A percentile compares a stretch with the other conserved stretches of the same genome.
These are phyloP conservation scores for Didymella segeticola DNA, from an alignment of 2,329 filamentous ascomycete species.

Conservation along the genomic window DNA sequence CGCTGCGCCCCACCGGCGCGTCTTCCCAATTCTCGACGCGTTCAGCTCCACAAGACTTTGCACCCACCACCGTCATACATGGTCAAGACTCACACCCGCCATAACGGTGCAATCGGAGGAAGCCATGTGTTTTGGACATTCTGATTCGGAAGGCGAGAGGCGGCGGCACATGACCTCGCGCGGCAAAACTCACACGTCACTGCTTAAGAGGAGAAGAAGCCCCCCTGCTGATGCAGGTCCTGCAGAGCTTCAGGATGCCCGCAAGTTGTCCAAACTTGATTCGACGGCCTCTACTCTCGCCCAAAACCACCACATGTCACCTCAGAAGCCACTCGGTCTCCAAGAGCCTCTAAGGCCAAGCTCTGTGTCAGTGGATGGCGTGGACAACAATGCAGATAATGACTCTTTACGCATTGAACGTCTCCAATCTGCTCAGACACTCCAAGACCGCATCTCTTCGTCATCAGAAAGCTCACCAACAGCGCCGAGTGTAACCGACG, in stretches of 20 bases:
- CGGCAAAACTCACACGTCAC: not conserved
- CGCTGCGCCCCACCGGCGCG: constrained; percentile 24
- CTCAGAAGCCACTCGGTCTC: not conserved
- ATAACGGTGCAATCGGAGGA: not conserved
- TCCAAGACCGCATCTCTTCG: not conserved
- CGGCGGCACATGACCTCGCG: not conserved
- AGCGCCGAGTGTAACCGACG: not conserved
- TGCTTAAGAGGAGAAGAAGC: constrained; percentile 13
- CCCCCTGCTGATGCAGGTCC: not conserved
- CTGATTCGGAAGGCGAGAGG: constrained; percentile 1
- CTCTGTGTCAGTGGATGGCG: not conserved
- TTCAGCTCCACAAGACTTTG: not conserved
- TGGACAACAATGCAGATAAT: not conserved
- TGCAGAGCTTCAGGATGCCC: not conserved
- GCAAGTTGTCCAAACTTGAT: constrained; percentile 9
- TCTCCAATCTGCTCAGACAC: not conserved
- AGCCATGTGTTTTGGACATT: constrained; percentile 7
- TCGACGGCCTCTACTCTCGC: constrained; percentile 2
- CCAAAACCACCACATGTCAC: not conserved
- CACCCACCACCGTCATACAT: constrained; percentile 1
- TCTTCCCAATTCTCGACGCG: constrained; percentile 7
- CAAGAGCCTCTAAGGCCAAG: not conserved
- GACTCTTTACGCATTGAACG: not conserved
- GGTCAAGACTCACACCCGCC: not conserved
- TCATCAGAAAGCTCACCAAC: not conserved